A percentile compares a stretch with the other conserved stretches of the same genome.
These are phyloP conservation scores for Grosmannia serpens DNA, from an alignment of 2,329 filamentous ascomycete species.

Conservation along the genomic window DNA sequence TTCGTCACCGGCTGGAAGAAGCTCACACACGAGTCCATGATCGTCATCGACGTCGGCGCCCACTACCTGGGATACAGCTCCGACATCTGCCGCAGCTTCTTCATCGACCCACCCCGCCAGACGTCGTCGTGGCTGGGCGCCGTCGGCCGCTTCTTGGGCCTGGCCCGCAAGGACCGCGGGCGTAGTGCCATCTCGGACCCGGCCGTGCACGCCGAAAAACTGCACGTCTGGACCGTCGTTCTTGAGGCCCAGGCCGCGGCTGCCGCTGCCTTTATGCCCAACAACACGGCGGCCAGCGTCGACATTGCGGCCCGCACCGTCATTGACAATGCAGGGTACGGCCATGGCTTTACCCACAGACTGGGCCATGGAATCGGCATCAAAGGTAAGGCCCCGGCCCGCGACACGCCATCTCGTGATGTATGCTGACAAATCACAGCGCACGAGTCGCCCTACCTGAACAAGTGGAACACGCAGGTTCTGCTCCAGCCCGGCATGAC, in stretches of 20 bases:
- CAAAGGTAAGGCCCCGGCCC: slow-evolving; percentile 26
- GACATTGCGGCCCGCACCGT: slow-evolving; percentile 48
- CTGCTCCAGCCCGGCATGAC: slow-evolving; percentile 44
- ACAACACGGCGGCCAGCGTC: slow-evolving; percentile 44
- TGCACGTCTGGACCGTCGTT: slow-evolving; percentile 47
- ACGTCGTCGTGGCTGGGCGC: not conserved
- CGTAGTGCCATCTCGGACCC: not conserved
- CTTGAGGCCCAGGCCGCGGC: slow-evolving; percentile 50
- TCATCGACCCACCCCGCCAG: slow-evolving; percentile 25
- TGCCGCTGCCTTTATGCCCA: slow-evolving; percentile 34
- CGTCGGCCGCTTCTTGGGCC: not conserved
- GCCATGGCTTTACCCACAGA: slow-evolving; percentile 47
- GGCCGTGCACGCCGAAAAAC: slow-evolving; percentile 32
- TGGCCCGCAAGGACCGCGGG: not conserved
- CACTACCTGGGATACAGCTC: slow-evolving; percentile 52
- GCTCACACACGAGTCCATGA: slow-evolving; percentile 41
- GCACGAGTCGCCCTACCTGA: slow-evolving; percentile 52
- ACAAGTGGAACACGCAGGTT: slow-evolving; percentile 43
- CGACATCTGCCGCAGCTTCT: slow-evolving; percentile 53
- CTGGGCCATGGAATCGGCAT: slow-evolving; percentile 55
- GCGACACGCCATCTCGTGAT: not conserved
- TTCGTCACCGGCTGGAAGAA: slow-evolving; percentile 38
- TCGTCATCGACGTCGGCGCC: slow-evolving; percentile 52
- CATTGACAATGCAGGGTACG: slow-evolving; percentile 47
- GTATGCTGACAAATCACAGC: slow-evolving; percentile 19